These are phyloP conservation scores for Begonia fuchsioides DNA, from an alignment of 306 rosid genomes.

Conservation along the genomic window DNA sequence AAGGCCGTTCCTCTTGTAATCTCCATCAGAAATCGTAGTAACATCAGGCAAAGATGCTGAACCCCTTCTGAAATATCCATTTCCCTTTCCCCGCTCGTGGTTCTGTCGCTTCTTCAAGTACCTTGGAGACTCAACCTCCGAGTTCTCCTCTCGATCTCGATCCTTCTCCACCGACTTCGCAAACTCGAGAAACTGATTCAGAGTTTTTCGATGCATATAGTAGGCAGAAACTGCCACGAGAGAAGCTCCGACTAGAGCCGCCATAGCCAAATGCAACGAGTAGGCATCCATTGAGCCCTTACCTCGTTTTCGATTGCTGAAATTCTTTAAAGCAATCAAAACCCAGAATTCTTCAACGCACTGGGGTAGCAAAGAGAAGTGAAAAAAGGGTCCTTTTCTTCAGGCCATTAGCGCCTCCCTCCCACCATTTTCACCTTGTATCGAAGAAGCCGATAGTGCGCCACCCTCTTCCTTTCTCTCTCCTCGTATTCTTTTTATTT, in stretches of 20 bases:
- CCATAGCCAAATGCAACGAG: conserved; percentile 79
- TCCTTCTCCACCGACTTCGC: conserved; percentile 66
- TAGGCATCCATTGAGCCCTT: conserved; percentile 43
- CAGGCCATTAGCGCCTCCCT: background rate
- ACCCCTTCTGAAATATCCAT: conserved; percentile 25
- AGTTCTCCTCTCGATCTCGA: conserved; percentile 20
- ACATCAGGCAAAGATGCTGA: conserved; percentile 79
- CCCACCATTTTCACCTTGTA: background rate
- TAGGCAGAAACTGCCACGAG: conserved; percentile 80
- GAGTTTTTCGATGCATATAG: conserved; percentile 87
- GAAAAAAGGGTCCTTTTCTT: background rate
- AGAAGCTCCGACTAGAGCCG: conserved; percentile 91
- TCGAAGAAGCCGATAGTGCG: background rate
- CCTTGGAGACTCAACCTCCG: conserved; percentile 37
- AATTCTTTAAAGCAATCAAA: background rate
- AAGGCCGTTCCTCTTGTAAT: conserved; percentile 41
- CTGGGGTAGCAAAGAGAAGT: background rate
- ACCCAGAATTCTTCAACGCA: background rate
- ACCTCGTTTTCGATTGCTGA: background rate
- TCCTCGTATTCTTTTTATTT: no score
- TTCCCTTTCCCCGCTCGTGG: conserved; percentile 26
- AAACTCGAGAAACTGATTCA: conserved; percentile 70
- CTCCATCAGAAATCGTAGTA: conserved; percentile 38
- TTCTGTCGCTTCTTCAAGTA: conserved; percentile 37
- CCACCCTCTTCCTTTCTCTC: background rate